Evolutionary conservation across 352 stramenopile species (phyloP), one percentile per base, ranked within the genome.

Genomic region (Globisporangium yorkense): DNA sequence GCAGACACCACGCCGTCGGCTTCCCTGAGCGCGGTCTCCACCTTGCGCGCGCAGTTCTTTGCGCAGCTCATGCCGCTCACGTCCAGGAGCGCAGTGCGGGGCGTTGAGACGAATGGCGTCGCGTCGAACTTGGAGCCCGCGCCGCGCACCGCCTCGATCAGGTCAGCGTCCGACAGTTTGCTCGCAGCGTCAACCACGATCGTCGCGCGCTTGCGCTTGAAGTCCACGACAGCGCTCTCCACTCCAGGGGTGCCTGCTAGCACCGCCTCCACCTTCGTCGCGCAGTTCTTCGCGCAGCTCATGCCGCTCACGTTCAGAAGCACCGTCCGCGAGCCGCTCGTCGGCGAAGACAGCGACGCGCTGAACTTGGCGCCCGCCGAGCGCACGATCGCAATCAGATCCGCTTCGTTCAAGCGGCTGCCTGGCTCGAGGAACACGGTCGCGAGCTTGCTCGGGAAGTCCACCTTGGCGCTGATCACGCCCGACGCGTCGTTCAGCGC

Each of bases 231-330:
- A 0, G 83, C 80, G 40, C 45, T 79, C 49, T 88, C 58, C 27
- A 96, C 80, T 5, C 75, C 75, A 6, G 71, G 16, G 1, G 77
- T 63, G 5, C 69, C 60, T 43, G 66, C 66, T 33, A 96, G 70
- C 7, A 79, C 76, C 1, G 61, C 71, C 54, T 92, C 65, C 1
- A 96, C 74, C 54, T 93, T 96, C 5, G 63, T 69, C 18, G 80
- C 84, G 29, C 86, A 93, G 44, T 90, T 91, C 56, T 89, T 91
- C 16, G 77, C 77, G 53, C 83, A 92, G 48, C 74, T 89, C 86
- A 96, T 93, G 20, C 84, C 86, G 5, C 76, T 69, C 16, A 96
- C 63, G 20, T 75, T 56, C 13, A 96, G 61, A 18, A 77, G 45
- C 48, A 93, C 70, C 4, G 68, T 82, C 20, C 75, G 78, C 16